phyloP scores from a whole-genome alignment of 257 asterid species.

The Plectranthus barbatus region DNA sequence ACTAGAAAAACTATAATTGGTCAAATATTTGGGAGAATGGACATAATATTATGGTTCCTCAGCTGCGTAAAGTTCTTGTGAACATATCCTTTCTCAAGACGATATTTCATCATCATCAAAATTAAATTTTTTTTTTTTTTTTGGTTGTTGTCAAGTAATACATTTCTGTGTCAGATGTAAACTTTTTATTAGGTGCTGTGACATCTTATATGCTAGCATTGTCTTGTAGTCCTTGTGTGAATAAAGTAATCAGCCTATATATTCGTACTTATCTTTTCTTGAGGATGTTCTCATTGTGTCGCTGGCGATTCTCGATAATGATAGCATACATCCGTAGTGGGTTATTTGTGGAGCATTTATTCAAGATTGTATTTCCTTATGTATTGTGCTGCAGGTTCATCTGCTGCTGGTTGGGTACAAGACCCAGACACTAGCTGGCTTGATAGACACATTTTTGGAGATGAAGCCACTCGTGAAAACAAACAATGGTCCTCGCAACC shows the following conservation, averaged over 20 bases:
- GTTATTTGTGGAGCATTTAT: not conserved
- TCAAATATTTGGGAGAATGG: not conserved
- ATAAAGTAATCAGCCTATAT: no score
- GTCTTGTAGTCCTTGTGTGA: no score
- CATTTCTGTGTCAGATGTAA: not conserved
- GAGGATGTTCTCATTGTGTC: not conserved
- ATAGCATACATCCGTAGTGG: not conserved
- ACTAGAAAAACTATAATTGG: not conserved
- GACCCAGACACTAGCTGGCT: conserved; percentile 56
- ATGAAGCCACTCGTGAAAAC: conserved; percentile 43
- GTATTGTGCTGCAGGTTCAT: conserved; percentile 53
- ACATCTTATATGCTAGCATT: not conserved
- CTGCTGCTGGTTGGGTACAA: conserved; percentile 68
- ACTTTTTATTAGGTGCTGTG: not conserved
- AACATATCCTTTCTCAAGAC: not conserved
- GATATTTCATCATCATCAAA: not conserved
- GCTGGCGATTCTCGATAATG: conserved; percentile 1
- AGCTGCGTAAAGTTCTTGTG: not conserved
- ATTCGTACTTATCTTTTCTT: not conserved
- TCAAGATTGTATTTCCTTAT: not conserved
- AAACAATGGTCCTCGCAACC: conserved; percentile 64
- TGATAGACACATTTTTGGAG: conserved; percentile 43
- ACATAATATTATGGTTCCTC: not conserved
- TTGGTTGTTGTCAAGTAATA: not conserved
- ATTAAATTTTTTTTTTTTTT: not conserved